Evolutionary conservation across 768 basidiomycete genomes (phyloP), one percentile per base, ranked within the genome.

Genomic region (Russula ochroleuca): DNA sequence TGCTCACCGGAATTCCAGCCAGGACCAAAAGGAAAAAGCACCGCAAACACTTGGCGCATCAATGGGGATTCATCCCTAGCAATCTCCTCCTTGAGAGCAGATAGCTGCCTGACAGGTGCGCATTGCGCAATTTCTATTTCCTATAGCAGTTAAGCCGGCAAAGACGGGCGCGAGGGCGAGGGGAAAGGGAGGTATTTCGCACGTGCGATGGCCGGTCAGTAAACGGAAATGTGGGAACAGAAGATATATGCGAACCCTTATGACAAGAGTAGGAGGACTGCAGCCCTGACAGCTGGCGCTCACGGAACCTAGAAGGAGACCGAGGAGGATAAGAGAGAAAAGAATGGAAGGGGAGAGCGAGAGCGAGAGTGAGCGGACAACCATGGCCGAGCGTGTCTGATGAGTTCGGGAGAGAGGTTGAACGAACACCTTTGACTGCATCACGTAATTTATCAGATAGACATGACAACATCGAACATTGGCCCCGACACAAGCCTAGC

Each of bases 11-110:
- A 88, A 74, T 94, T 94, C 86, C 87, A 91, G 8, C 85, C 93
- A 63, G 92, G 92, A 38, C 90, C 89, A 71, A 95, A 96, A 40
- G 93, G 93, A 72, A 96, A 96, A 62, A 94, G 76, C 77, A 83
- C 83, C 5, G 81, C 78, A 75, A 95, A 95, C 40, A 92, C 79
- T 70, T 85, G 82, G 61, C 88, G 86, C 85, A 94, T 84, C 52
- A 91, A 73, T 35, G 88, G 87, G 31, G 88, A 91, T 73, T 85
- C 80, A 62, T 80, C 74, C 48, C 78, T 84, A 67, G 88, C 87
- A 33, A 89, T 73, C 10, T 80, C 77, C 60, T 75, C 72, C 72
- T 90, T 90, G 59, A 92, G 77, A 57, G 78, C 74, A 70, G 81
- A 80, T 58, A 92, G 78, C 70, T 75, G 74, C 61, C 75, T 71